Evolutionary conservation across 768 basidiomycete species (phyloP), one percentile per base, ranked within the genome.

Genomic region (Gloeostereum incarnatum): DNA sequence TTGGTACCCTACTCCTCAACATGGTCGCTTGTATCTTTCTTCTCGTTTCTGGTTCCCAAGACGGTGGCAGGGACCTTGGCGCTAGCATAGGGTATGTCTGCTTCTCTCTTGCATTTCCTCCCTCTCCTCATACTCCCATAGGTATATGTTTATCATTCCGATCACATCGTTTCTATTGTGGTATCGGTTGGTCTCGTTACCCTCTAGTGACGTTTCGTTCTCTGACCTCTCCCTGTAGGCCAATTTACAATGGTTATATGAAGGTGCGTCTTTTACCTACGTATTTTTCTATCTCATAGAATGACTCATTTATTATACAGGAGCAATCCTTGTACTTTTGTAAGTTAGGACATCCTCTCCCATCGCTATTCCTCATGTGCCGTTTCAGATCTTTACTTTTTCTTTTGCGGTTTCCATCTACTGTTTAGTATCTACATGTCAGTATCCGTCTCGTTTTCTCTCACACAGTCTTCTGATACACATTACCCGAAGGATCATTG

Each of bases 211-310:
- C 44, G 36, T 37, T 47, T 40, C 11, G 44, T 43, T 39, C 24
- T 36, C 25, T 39, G 37, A 40, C 42, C 20, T 39, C 36, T 25
- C 7, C 23, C 21, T 45, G 25, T 52, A 90, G 90, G 52, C 93
- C 94, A 11, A 87, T 93, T 54, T 98, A 98, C 67, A 93, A 96
- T 50, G 93, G 88, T 38, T 94, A 90, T 66, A 89, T 91, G 81
- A 94, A 96, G 75, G 93, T 82, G 51, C 55, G 66, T 53, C 39
- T 24, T 26, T 31, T 17, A 14, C 11, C 13, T 20, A 34, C 14
- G 33, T 11, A 9, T 34, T 25, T 30, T 29, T 19, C 31, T 29
- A 26, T 26, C 49, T 32, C 45, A 24, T 43, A 16, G 43, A 39
- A 45, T 52, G 34, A 55, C 47, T 54, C 49, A 45, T 49, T 50